phyloP scores from a whole-genome alignment of 2,329 filamentous ascomycete species.

The Erysiphe pulchra region DNA sequence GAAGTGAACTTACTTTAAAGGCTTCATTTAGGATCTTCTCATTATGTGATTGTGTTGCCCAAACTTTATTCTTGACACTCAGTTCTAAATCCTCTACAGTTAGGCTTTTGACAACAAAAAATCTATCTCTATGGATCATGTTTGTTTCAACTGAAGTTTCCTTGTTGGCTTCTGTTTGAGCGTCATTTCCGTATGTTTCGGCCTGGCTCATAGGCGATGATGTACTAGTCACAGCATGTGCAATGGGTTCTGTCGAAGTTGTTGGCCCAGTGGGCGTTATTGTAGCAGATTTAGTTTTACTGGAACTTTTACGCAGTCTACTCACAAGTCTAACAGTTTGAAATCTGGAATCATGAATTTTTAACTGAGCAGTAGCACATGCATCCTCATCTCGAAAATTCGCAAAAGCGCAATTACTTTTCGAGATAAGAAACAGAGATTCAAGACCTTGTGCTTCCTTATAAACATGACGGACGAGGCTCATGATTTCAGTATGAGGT shows the following conservation, averaged over 20 bases:
- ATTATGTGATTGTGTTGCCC: conserved; percentile 31
- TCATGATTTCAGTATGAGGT: too few relatives aligned
- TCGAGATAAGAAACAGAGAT: too few relatives aligned
- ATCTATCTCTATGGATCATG: conserved; percentile 33
- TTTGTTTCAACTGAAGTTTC: conserved; percentile 1
- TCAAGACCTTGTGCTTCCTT: too few relatives aligned
- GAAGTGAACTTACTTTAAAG: too few relatives aligned
- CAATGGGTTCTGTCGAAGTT: conserved; percentile 6
- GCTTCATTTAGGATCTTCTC: too few relatives aligned
- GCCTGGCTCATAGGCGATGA: conserved; percentile 14
- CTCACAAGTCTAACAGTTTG: conserved; percentile 69
- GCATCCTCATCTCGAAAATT: conserved; percentile 50
- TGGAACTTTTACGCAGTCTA: conserved; percentile 37
- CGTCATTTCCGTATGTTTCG: conserved; percentile 2
- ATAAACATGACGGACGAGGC: too few relatives aligned
- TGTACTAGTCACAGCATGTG: conserved; percentile 6
- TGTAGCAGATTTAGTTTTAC: conserved; percentile 11
- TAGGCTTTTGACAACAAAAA: conserved; percentile 81
- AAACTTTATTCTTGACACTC: conserved; percentile 67
- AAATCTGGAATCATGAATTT: conserved; percentile 78
- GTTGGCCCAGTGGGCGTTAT: conserved; percentile 11
- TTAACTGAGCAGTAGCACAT: conserved; percentile 51
- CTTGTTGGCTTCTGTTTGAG: conserved; percentile 1
- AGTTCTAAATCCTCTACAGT: conserved; percentile 75
- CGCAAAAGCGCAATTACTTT: too few relatives aligned